Conservation (phyloP, 1,284 basidiomycete species). For the Phellopilus nigrolimitatus region DNA sequence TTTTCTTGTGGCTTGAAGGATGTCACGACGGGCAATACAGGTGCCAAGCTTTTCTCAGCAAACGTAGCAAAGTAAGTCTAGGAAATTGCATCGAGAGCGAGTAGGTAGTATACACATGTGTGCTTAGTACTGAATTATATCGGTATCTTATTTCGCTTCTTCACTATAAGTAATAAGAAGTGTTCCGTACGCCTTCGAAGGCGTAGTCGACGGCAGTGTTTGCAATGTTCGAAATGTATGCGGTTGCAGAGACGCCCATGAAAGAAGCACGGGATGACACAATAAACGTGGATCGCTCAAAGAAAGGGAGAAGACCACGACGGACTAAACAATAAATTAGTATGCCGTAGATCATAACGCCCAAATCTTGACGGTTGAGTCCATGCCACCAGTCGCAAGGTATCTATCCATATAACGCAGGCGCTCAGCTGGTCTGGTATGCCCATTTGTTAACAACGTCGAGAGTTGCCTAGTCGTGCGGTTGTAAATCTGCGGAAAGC, state of each 20-base stretch:
- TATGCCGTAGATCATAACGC: constrained; percentile 61
- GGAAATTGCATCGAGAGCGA: neutral
- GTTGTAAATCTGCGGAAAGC: constrained; percentile 75
- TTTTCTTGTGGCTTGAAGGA: no score
- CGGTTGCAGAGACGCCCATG: neutral
- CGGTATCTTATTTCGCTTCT: neutral
- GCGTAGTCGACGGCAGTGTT: no score
- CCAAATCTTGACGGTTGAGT: constrained; percentile 92
- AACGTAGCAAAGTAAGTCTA: no score
- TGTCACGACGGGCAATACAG: no score
- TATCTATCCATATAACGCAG: constrained; percentile 97
- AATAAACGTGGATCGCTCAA: neutral
- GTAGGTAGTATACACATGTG: neutral
- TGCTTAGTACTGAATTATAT: neutral
- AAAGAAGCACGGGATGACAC: neutral
- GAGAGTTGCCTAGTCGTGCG: constrained; percentile 90
- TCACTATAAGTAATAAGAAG: constrained; percentile 1
- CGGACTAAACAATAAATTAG: no score
- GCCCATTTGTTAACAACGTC: constrained; percentile 83
- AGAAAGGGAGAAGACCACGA: no score
- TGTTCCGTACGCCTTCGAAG: neutral
- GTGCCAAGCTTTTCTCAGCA: no score
- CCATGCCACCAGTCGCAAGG: constrained; percentile 85
- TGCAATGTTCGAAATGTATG: neutral
- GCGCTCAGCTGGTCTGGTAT: constrained; percentile 85